phyloP scores from a whole-genome alignment of 1,139 yeast species.

The Meyerozyma smithsonii region DNA sequence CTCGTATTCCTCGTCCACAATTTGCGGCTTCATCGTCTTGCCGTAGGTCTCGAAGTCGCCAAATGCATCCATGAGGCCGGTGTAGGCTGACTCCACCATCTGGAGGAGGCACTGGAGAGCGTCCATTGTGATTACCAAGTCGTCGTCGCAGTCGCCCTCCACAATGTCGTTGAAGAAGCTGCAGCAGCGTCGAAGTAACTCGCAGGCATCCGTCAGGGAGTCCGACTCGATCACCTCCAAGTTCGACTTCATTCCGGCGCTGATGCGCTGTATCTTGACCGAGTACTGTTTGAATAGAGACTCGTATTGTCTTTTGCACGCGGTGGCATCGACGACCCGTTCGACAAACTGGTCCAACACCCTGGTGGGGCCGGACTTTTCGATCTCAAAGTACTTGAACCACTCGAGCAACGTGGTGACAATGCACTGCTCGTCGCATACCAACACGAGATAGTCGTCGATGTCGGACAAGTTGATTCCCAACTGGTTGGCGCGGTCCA shows the following conservation, averaged over 20 bases:
- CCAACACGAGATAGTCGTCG: constrained; percentile 49
- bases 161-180: not conserved
- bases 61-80: not conserved
- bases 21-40: constrained; percentile 1
- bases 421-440: constrained; percentile 65
- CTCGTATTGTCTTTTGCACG: not conserved
- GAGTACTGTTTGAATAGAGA: not conserved
- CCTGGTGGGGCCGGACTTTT: constrained; percentile 7
- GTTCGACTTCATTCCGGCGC: not conserved
- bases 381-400: constrained; percentile 48
- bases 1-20: not conserved
- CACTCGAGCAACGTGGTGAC: constrained; percentile 63
- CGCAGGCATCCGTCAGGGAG: not conserved
- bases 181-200: not conserved
- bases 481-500: constrained; percentile 31
- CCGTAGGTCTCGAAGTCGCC: not conserved
- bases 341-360: constrained; percentile 2
- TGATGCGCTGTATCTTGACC: not conserved
- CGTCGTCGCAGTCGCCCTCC: not conserved
- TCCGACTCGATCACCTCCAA: constrained; percentile 1
- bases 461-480: constrained; percentile 56
- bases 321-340: not conserved
- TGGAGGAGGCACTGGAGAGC: not conserved
- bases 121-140: not conserved
- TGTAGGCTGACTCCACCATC: not conserved